Evolutionary conservation across 2,329 filamentous ascomycete genomes (phyloP), one percentile per base, ranked within the genome.

Genomic region (Phialophora chinensis): DNA sequence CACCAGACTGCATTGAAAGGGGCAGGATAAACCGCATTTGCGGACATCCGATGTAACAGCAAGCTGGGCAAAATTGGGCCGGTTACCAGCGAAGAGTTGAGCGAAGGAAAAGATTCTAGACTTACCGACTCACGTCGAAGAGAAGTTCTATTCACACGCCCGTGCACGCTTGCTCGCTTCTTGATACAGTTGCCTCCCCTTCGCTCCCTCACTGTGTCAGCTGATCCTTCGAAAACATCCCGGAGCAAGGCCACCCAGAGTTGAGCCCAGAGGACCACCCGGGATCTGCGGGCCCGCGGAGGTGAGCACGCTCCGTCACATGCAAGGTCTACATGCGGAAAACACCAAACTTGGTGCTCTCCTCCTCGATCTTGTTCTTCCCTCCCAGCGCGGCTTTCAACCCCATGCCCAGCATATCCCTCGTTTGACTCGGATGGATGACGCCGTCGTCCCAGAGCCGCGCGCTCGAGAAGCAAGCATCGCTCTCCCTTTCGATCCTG

Each of bases 401-500:
- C n/a, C 90, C 90, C 62, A 93, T 75, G 0, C 90, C 91, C 2
- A 94, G 82, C 70, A 92, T 90, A 54, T 84, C 82, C 73, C 91
- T 83, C 31, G 91, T 93, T 71, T 93, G 90, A 69, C 90, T 87
- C 0, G 91, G 91, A 1, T 89, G 89, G 60, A 94, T 93, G 47
- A 94, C 86, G 14, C 91, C 91, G 72, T 94, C 91, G 73, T 94
- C 94, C 95, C 95, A 99, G 73, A 98, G 79, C 69, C 94, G 86
- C 4, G 95, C 94, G 35, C 90, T 92, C 1, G 92, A 95, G 78
- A 93, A 98, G 0, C 90, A 88, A 0, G 92, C 92, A 73, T 97
- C 91, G 62, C 91, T 96, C 82, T 98, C 94, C 60, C 85, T 84
- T 76, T 98, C 94, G 73, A 99, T 98, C 54, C 94, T 85, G 49